Conservation (phyloP, 352 stramenopile genomes). For the Phytophthora melonis region DNA sequence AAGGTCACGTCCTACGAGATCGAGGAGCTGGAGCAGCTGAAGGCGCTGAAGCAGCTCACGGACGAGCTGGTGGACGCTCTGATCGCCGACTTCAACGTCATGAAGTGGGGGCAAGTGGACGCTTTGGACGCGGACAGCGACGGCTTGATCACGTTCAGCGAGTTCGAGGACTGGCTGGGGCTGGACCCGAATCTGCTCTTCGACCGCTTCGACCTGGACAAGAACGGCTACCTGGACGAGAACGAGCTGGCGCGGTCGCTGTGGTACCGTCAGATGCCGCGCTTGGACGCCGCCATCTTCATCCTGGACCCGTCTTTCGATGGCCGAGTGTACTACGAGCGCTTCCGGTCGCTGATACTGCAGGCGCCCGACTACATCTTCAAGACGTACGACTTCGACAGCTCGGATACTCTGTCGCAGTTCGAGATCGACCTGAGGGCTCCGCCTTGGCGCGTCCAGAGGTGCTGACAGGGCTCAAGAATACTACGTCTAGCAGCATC, state of each 20-base stretch:
- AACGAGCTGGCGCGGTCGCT: constrained; percentile 78
- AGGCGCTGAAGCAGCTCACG: constrained; percentile 51
- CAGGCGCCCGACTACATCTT: constrained; percentile 74
- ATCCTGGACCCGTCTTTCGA: constrained; percentile 86
- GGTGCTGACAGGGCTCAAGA: constrained; percentile 53
- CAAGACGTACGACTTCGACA: constrained; percentile 78
- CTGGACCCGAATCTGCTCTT: constrained; percentile 83
- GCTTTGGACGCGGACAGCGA: constrained; percentile 63
- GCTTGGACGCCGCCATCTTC: constrained; percentile 72
- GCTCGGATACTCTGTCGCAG: constrained; percentile 58
- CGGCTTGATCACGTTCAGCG: constrained; percentile 65
- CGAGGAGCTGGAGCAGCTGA: constrained; percentile 37
- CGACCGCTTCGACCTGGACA: constrained; percentile 86
- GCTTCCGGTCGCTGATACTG: constrained; percentile 52
- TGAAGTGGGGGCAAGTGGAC: constrained; percentile 65
- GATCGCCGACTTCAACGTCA: constrained; percentile 60
- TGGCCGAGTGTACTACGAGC: constrained; percentile 81
- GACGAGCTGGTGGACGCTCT: constrained; percentile 48
- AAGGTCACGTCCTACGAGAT: constrained; percentile 82
- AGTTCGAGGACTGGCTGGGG: constrained; percentile 80
- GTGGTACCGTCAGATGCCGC: constrained; percentile 76
- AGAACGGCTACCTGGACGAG: constrained; percentile 86
- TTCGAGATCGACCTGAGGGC: constrained; percentile 69
- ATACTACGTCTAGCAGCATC: constrained; percentile 50
- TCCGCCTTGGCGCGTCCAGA: constrained; percentile 47